Conservation (phyloP, 1,284 basidiomycete species). For the Inonotus hispidus region DNA sequence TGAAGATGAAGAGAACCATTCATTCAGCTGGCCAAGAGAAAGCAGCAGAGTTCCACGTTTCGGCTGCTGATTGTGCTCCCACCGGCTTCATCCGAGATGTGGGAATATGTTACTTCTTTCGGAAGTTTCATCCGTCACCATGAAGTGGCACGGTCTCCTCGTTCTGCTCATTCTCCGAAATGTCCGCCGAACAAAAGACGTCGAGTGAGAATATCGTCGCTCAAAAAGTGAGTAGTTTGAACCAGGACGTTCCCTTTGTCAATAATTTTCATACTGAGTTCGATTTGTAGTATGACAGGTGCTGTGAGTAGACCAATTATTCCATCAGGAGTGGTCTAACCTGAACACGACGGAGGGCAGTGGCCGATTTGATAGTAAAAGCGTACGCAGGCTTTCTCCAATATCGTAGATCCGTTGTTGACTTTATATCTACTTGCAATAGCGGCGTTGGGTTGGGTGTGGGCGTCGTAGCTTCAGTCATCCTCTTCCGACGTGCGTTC, state of each 20-base stretch:
- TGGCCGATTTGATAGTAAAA: constrained; percentile 8
- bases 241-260: constrained; percentile 1
- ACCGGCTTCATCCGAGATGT: not conserved
- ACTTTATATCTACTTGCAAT: constrained; percentile 56
- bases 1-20: too few relatives aligned
- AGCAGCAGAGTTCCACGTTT: too few relatives aligned
- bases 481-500: constrained; percentile 90
- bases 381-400: not conserved
- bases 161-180: not conserved
- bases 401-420: constrained; percentile 58
- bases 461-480: constrained; percentile 90
- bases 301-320: constrained; percentile 53
- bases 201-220: constrained; percentile 19
- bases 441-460: constrained; percentile 94
- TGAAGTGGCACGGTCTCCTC: not conserved
- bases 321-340: not conserved
- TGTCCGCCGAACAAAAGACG: constrained; percentile 11
- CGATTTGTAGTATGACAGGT: constrained; percentile 81
- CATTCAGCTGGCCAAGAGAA: too few relatives aligned
- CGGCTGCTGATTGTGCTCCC: too few relatives aligned
- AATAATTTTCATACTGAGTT: constrained; percentile 6
- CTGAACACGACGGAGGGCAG: not conserved
- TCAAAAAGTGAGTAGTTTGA: constrained; percentile 14
- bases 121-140: not conserved
- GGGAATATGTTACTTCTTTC: not conserved